Base-by-base conservation (phyloP, 768 basidiomycete genomes). In the Suillus decipiens region DNA sequence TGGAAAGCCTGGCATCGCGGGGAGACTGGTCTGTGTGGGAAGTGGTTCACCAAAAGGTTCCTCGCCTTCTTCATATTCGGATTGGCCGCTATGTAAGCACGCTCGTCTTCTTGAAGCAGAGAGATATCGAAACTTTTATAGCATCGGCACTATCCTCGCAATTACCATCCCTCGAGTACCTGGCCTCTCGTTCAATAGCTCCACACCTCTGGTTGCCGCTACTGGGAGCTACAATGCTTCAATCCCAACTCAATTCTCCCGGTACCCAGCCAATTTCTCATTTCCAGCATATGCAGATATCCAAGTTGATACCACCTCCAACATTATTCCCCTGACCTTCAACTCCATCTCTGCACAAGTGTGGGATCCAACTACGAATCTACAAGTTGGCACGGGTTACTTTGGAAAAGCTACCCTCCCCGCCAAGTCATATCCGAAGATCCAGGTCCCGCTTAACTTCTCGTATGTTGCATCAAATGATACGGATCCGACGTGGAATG, bases 81-180 rank as follows among this genome's bases (percentile, higher is more conserved):
- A 6, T 67, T 87, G 64, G 89, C 82, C 74, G 82, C 77, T 28
- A 74, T 77, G 84, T 86, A 72, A 69, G 86, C 11, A 31, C 11
- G n/a, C 60, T 36, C 15, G 9, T 47, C 24, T 7, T 55, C 43
- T 5, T 59, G 55, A 12, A 11, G 8, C 5, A 57, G 71, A n/a
- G 65, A 59, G 43, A 37, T 63, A 39, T 33, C 28, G 24, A 11
- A 50, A 33, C 31, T 51, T 34, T 8, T 47, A 61, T 61, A 89
- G 94, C 8, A 74, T 89, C 54, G 92, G 82, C 15, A 70, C 96
- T 64, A 75, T 89, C 9, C 80, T 96, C 19, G 93, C 82, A 37
- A 86, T 98, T 73, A 86, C 86, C 19, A 83, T 97, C 59, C 95
- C 95, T 9, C 86, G 95, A 59, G 92, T 92, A 5, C 95, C 95